phyloP scores from a whole-genome alignment of 371 early-diverging fungal species.

The Rhizopus arrhizus region DNA sequence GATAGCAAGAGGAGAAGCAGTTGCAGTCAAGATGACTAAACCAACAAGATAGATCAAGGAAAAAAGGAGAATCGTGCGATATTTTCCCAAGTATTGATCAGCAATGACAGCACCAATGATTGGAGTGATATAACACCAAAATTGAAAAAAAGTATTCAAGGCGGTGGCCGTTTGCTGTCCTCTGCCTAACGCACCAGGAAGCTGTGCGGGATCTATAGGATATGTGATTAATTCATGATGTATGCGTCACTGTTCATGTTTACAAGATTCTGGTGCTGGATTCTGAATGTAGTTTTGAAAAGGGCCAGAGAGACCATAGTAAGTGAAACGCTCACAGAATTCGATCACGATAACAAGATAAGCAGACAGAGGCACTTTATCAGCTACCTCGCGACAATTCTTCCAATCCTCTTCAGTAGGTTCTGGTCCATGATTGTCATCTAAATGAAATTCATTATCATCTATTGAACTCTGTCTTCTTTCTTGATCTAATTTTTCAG shows the following conservation, averaged over 20 bases:
- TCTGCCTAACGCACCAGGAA: conserved; percentile 51
- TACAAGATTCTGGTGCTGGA: conserved; percentile 47
- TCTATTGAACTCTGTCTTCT: conserved; percentile 6
- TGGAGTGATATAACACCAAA: conserved; percentile 81
- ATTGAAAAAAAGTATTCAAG: conserved; percentile 76
- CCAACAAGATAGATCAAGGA: conserved; percentile 71
- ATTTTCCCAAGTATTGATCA: conserved; percentile 85
- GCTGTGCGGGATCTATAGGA: conserved; percentile 41
- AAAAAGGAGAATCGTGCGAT: conserved; percentile 79
- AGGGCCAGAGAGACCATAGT: conserved; percentile 65
- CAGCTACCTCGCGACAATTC: conserved; percentile 47
- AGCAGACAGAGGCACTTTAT: conserved; percentile 54
- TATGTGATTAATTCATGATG: neutral
- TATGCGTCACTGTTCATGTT: conserved; percentile 8
- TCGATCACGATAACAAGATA: conserved; percentile 68
- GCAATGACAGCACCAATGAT: conserved; percentile 81
- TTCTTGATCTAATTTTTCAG: conserved; percentile 24
- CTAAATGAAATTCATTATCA: conserved; percentile 6
- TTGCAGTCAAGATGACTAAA: conserved; percentile 63
- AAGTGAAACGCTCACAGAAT: conserved; percentile 78
- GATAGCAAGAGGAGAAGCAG: conserved; percentile 62
- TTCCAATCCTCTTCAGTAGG: conserved; percentile 57
- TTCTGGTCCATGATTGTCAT: conserved; percentile 30
- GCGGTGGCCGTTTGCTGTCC: conserved; percentile 65
- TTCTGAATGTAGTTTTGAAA: conserved; percentile 69